These are phyloP conservation scores for Retiboletus fuscus DNA, from an alignment of 1,284 basidiomycete genomes.

Conservation along the genomic window DNA sequence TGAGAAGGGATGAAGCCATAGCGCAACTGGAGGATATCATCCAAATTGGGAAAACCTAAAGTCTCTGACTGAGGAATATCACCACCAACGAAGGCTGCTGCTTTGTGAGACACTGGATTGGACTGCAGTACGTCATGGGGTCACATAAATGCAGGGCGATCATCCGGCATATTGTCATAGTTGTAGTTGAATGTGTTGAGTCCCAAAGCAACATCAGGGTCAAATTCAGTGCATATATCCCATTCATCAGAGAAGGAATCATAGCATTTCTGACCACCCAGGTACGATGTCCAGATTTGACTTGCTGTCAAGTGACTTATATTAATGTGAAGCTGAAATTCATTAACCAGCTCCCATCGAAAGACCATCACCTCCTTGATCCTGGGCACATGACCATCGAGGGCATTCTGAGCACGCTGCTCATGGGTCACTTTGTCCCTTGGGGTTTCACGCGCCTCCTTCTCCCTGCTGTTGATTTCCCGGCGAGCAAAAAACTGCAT, in stretches of 20 bases:
- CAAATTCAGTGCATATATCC: slow-evolving; percentile 17
- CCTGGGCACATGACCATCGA: too few species aligned
- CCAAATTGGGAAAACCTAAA: neutral
- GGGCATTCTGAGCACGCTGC: too few species aligned
- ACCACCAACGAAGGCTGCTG: neutral
- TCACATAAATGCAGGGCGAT: too few species aligned
- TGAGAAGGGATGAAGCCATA: neutral
- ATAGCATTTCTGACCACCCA: slow-evolving; percentile 2
- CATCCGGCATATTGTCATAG: neutral
- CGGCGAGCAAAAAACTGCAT: too few species aligned
- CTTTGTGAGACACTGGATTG: slow-evolving; percentile 5
- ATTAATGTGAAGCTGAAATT: neutral
- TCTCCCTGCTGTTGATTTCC: too few species aligned
- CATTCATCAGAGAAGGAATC: slow-evolving; percentile 8
- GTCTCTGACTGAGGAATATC: slow-evolving; percentile 11
- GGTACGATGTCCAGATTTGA: slow-evolving; percentile 8
- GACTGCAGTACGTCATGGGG: neutral
- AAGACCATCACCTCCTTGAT: too few species aligned
- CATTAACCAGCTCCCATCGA: too few species aligned
- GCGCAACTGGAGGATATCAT: neutral
- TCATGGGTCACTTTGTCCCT: too few species aligned
- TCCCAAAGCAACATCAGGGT: neutral
- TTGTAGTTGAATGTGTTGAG: neutral
- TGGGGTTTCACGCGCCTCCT: too few species aligned
- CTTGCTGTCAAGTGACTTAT: neutral